Conservation (phyloP, 2,329 filamentous ascomycete species). For the Ophiostoma fasciatum region DNA sequence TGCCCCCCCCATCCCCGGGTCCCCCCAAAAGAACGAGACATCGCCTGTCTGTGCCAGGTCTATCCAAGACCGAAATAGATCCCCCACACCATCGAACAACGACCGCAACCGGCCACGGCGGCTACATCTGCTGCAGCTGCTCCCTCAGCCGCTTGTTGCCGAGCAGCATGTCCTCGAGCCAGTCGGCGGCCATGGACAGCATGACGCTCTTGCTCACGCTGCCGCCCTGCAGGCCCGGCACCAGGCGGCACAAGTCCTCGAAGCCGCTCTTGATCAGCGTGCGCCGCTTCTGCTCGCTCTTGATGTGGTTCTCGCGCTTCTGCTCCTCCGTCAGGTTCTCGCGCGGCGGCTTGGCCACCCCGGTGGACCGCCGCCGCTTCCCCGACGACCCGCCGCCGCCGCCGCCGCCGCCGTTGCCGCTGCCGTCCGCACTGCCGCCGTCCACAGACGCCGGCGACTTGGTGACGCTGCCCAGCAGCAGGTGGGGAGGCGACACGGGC, state of each 20-base stretch:
- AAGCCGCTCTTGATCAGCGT: constrained; percentile 73
- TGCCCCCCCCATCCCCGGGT: too few relatives aligned
- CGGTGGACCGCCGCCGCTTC: constrained; percentile 3
- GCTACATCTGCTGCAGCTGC: constrained; percentile 31
- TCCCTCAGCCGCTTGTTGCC: constrained; percentile 48
- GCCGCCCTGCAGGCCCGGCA: constrained; percentile 58
- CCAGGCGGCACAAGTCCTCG: constrained; percentile 60
- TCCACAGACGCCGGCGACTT: neutral
- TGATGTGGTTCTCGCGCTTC: constrained; percentile 74
- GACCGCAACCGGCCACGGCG: too few relatives aligned
- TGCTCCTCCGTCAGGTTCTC: constrained; percentile 70
- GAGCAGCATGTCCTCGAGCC: constrained; percentile 55
- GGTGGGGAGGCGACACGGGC: constrained; percentile 1
- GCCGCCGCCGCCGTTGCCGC: neutral
- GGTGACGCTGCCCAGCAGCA: neutral
- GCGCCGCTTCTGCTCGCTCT: constrained; percentile 74
- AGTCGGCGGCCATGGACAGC: constrained; percentile 60
- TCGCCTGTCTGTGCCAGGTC: too few relatives aligned
- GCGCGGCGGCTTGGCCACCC: constrained; percentile 29
- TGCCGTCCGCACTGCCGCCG: neutral
- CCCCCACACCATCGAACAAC: too few relatives aligned
- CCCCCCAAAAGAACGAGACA: too few relatives aligned
- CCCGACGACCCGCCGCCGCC: neutral
- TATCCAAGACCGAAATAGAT: too few relatives aligned
- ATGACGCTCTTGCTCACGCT: constrained; percentile 75